Evolutionary conservation across 331 rosid genomes (phyloP), one percentile per base, ranked within the genome.

Genomic region (Acacia concinna): DNA sequence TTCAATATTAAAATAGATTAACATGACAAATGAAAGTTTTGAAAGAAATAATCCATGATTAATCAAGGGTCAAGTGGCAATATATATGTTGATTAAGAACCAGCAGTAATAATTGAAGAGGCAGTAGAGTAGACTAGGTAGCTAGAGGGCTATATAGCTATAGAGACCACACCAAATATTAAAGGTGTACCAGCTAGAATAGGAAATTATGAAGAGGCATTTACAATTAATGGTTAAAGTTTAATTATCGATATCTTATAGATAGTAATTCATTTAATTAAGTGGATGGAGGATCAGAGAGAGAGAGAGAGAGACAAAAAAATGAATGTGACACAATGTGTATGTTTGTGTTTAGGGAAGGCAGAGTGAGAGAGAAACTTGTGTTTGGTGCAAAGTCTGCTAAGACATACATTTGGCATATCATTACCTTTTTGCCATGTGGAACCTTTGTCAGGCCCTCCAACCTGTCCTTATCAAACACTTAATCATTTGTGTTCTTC

Each of bases 391-490:
- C 67, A 60, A 28, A 59, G 66, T 59, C 37, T 12, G 89, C 85
- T 87, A 93, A 91, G 93, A 49, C 52, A 90, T 68, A 85, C 85
- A 90, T 68, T 81, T 89, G 88, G 83, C 84, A 79, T 38, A 38
- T 38, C 89, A 78, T 41, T 77, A 52, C 6, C 63, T 75, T 43
- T 4, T 25, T 63, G 86, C 87, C 97, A 88, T 81, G 65, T 86
- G 89, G 57, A 38, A 70, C 71, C 78, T 84, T 49, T 79, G 85
- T 80, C 87, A 87, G 74, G 76, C 38, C 41, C 69, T 75, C 86
- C 73, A 73, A 82, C 73, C 84, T 87, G 98, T 91, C 87, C 47
- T n/a, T 71, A 51, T 93, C 92, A 35, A 74, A 31, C 41, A 10
- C 54, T 85, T 88, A 85, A 85, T 90, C 90, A 89, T 93, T 90